Evolutionary conservation across 2,329 filamentous ascomycete genomes (phyloP), one percentile per base, ranked within the genome.

Genomic region (Aureobasidium subglaciale): DNA sequence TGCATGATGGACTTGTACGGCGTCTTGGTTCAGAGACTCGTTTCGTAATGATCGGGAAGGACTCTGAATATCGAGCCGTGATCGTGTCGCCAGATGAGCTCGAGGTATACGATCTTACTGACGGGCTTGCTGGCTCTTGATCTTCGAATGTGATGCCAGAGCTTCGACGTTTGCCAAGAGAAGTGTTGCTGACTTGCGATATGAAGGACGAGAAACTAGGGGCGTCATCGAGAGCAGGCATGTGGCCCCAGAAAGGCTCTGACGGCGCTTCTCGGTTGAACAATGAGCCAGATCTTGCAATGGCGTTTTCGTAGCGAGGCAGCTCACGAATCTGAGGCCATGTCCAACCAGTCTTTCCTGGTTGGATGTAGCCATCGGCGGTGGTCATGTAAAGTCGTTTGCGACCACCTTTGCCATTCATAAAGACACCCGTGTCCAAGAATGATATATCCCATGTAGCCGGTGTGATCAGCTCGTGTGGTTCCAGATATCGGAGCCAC

Each of bases 351-450:
- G 79, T 77, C 29, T 75, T 70, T 13, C 72, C 68, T 59, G 83
- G 80, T 64, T 92, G 88, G 2, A 88, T 71, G 61, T 92, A 92
- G 1, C 85, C 85, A 61, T 87, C 83, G 3, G 84, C 81, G 57
- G 88, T 85, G 1, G 88, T 92, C 57, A 91, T 77, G 69, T 87
- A 92, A 11, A 92, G 77, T 8, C 87, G 79, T 59, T 84, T 83
- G 59, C 75, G 69, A 8, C 74, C 75, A 22, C 80, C 77, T 9
- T 80, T 77, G 27, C 83, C 78, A 63, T 85, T 83, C 87, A 91
- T 91, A 63, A 88, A 80, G 34, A 90, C 81, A 45, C 80, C 83
- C 1, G 85, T 84, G 48, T 78, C 77, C 25, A 92, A 75, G 59
- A 91, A 91, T 9, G 81, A 75, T 2, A 84, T 81, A 50, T 84